These are phyloP conservation scores for Pyrenochaeta sp. DNA, from an alignment of 2,329 filamentous ascomycete genomes.

Conservation along the genomic window DNA sequence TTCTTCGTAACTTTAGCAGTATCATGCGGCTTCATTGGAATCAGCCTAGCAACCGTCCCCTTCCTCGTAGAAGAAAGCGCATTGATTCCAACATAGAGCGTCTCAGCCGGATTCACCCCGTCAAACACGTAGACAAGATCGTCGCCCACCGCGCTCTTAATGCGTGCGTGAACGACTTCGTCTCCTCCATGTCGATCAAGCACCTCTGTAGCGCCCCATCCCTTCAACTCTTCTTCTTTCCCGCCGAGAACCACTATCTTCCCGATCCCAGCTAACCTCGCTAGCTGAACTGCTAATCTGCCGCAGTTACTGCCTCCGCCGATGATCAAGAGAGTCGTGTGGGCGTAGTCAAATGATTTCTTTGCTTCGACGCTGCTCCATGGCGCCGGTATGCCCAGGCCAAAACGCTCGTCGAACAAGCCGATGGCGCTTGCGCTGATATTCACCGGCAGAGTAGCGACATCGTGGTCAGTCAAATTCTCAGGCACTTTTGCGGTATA, in stretches of 20 bases:
- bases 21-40: too few species aligned
- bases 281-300: slow-evolving; percentile 45
- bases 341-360: slow-evolving; percentile 32
- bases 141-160: slow-evolving; percentile 50
- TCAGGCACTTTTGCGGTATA: slow-evolving; percentile 46
- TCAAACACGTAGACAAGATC: slow-evolving; percentile 53
- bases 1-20: background rate
- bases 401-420: slow-evolving; percentile 40
- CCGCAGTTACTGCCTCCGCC: slow-evolving; percentile 50
- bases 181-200: slow-evolving; percentile 50
- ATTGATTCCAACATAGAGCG: slow-evolving; percentile 13
- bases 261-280: slow-evolving; percentile 49
- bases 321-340: slow-evolving; percentile 39
- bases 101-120: slow-evolving; percentile 25
- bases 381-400: slow-evolving; percentile 37
- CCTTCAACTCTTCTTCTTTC: slow-evolving; percentile 41
- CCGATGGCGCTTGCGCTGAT: slow-evolving; percentile 44
- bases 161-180: slow-evolving; percentile 41
- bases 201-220: slow-evolving; percentile 53
- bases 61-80: slow-evolving; percentile 16
- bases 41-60: slow-evolving; percentile 3
- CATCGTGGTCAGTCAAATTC: slow-evolving; percentile 47
- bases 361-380: slow-evolving; percentile 24
- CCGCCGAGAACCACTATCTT: slow-evolving; percentile 51
- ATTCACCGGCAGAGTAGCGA: slow-evolving; percentile 50